Evolutionary conservation across 2,329 filamentous ascomycete species (phyloP).

Genomic region (Pestalotiopsis sp.): DNA sequence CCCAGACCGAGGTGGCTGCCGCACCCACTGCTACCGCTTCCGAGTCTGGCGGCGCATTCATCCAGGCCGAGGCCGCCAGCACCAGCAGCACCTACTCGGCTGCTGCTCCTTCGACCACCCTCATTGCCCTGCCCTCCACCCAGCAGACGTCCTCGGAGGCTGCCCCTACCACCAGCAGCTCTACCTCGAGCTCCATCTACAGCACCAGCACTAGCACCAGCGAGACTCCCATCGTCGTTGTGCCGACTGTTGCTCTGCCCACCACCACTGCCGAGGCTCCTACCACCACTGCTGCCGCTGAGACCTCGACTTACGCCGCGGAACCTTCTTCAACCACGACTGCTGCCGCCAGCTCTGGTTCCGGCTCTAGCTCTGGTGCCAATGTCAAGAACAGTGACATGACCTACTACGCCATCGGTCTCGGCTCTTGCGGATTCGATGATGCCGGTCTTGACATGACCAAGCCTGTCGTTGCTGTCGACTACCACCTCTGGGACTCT

Average conservation of each 20-base stretch:
- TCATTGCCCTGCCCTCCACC: background rate
- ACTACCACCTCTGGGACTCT: constrained; percentile 47
- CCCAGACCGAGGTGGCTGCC: constrained; percentile 26
- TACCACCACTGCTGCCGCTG: background rate
- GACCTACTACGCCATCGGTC: constrained; percentile 73
- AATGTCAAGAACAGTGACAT: constrained; percentile 59
- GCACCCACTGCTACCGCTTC: constrained; percentile 15
- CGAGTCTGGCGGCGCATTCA: constrained; percentile 34
- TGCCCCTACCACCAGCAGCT: constrained; percentile 18
- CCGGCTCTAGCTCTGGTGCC: constrained; percentile 27
- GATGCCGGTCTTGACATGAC: constrained; percentile 57
- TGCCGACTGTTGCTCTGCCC: background rate
- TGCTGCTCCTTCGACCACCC: constrained; percentile 22
- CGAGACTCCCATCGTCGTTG: constrained; percentile 1
- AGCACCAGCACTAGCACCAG: constrained; percentile 24
- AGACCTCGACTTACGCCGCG: constrained; percentile 11
- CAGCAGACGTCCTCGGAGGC: background rate
- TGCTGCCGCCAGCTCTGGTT: constrained; percentile 24
- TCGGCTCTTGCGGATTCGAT: constrained; percentile 69
- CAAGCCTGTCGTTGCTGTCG: constrained; percentile 71
- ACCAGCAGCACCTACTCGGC: constrained; percentile 14
- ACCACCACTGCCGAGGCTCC: background rate
- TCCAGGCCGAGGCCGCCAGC: constrained; percentile 35
- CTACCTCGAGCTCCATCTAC: constrained; percentile 23
- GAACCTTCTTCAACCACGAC: constrained; percentile 21